These are phyloP conservation scores for Nepenthes gracilis DNA, from an alignment of 148 eudicot species.

Conservation along the genomic window DNA sequence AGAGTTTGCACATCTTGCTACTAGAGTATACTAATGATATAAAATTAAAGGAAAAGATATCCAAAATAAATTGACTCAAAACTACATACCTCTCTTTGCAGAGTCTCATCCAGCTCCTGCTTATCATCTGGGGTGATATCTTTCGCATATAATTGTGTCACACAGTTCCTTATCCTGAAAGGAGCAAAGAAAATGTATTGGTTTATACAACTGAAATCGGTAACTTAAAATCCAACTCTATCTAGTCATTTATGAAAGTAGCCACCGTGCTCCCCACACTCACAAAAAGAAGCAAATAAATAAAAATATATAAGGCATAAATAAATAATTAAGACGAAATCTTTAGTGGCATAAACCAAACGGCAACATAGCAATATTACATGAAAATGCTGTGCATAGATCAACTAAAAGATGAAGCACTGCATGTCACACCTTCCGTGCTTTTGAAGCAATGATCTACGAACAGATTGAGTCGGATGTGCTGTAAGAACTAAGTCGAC, in stretches of 20 bases:
- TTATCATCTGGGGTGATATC: constrained; percentile 95
- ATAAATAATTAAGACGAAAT: too few species aligned
- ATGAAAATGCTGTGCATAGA: too few species aligned
- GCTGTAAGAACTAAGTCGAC: constrained; percentile 92
- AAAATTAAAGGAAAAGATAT: too few species aligned
- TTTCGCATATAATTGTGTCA: constrained; percentile 78
- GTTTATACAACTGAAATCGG: too few species aligned
- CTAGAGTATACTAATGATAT: too few species aligned
- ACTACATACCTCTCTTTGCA: constrained; percentile 73
- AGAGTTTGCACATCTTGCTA: too few species aligned
- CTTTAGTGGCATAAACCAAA: too few species aligned
- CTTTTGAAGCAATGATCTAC: constrained; percentile 95
- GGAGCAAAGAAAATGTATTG: not conserved
- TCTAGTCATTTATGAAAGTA: too few species aligned
- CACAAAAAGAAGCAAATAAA: not conserved
- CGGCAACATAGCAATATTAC: too few species aligned
- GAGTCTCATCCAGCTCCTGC: constrained; percentile 92
- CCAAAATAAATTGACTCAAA: too few species aligned
- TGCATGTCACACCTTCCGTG: constrained; percentile 66
- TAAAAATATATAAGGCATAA: not conserved
- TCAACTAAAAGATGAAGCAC: not conserved
- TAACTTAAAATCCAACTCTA: too few species aligned
- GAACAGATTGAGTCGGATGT: constrained; percentile 91
- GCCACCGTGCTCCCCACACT: too few species aligned
- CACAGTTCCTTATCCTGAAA: constrained; percentile 74